These are phyloP conservation scores for Emergomyces orientalis DNA, from an alignment of 2,329 filamentous ascomycete species.

Conservation along the genomic window DNA sequence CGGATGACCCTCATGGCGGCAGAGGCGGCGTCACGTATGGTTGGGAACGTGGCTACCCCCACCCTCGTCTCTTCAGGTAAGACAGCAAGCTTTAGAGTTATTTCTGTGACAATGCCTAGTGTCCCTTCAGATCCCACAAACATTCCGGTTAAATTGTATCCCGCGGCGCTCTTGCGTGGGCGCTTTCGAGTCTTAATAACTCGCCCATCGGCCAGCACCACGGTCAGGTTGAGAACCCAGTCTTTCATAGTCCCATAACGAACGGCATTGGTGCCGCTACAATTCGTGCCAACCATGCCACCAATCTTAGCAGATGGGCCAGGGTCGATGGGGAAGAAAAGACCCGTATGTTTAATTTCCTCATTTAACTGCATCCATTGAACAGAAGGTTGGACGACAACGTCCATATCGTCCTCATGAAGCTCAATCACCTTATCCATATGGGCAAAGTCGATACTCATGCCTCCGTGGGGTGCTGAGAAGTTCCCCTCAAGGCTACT, in stretches of 20 bases:
- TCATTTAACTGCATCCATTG: constrained; percentile 89
- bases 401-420: constrained; percentile 81
- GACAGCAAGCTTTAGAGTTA: constrained; percentile 57
- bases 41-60: constrained; percentile 53
- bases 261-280: constrained; percentile 52
- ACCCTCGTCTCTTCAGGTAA: constrained; percentile 56
- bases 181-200: constrained; percentile 59
- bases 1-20: constrained; percentile 57
- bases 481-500: constrained; percentile 86
- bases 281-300: constrained; percentile 59
- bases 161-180: constrained; percentile 60
- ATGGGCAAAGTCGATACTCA: constrained; percentile 79
- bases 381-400: constrained; percentile 83
- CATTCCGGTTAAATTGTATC: constrained; percentile 60
- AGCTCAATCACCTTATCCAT: constrained; percentile 78
- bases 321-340: constrained; percentile 89
- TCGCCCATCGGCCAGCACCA: constrained; percentile 59
- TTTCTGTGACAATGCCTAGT: constrained; percentile 60
- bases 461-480: constrained; percentile 72
- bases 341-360: constrained; percentile 58
- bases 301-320: constrained; percentile 54
- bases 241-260: constrained; percentile 69
- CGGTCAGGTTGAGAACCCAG: constrained; percentile 62
- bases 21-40: constrained; percentile 52
- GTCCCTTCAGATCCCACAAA: constrained; percentile 66